Percentiles rank a stretch among this genome's conserved stretches.
These are phyloP conservation scores for Zygotorulaspora chibaensis DNA, from an alignment of 805 yeast species.

Conservation along the genomic window DNA sequence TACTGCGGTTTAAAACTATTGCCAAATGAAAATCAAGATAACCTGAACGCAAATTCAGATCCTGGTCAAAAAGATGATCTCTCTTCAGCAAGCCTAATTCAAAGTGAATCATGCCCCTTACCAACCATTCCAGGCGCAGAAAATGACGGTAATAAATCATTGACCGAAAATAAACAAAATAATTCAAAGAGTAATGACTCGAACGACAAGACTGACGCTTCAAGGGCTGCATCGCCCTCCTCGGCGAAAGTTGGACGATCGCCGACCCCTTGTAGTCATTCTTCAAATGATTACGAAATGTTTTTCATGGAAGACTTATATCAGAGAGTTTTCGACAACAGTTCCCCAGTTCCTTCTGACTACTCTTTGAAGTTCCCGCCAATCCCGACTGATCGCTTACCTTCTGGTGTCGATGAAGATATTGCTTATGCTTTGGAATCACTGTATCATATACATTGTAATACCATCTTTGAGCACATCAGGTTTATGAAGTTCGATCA, in stretches of 20 bases:
- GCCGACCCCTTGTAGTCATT: slow-evolving; percentile 4
- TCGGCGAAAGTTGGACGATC: slow-evolving; percentile 5
- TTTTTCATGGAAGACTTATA: slow-evolving; percentile 10
- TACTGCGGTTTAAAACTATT: slow-evolving; percentile 65
- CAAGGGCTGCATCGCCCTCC: slow-evolving; percentile 4
- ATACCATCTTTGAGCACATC: slow-evolving; percentile 57
- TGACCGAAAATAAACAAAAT: neutral
- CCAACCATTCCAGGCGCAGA: neutral
- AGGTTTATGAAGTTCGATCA: slow-evolving; percentile 64
- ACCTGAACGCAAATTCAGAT: neutral
- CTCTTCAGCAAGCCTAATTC: neutral
- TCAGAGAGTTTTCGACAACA: slow-evolving; percentile 30
- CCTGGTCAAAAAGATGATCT: neutral
- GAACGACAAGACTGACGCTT: neutral
- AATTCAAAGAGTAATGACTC: neutral
- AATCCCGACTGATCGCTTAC: slow-evolving; percentile 35
- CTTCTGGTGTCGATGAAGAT: slow-evolving; percentile 47
- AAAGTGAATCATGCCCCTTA: neutral
- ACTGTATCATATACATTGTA: slow-evolving; percentile 61
- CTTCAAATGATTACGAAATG: slow-evolving; percentile 11
- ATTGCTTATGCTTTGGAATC: slow-evolving; percentile 59
- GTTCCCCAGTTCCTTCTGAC: slow-evolving; percentile 24
- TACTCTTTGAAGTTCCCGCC: slow-evolving; percentile 39
- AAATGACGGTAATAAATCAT: neutral
- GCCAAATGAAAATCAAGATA: neutral